Conservation (phyloP, 2,329 filamentous ascomycete genomes). For the Magnaporthales sp. region DNA sequence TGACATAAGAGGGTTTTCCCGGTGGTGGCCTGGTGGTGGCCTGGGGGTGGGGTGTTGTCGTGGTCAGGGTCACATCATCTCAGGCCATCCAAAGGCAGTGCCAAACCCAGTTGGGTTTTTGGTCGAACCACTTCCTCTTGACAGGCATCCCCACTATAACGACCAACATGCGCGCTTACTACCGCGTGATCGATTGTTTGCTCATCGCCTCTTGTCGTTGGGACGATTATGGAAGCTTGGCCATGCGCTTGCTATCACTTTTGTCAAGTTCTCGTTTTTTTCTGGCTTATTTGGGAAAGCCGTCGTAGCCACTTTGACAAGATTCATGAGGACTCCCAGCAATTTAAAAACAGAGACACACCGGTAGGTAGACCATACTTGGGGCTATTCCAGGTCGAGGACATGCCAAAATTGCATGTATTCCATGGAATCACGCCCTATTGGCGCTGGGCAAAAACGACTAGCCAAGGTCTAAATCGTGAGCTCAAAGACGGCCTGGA, state of each 20-base stretch:
- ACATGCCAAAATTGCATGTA: neutral
- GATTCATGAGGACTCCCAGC: neutral
- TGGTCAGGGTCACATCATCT: neutral
- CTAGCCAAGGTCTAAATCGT: neutral
- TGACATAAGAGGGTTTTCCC: neutral
- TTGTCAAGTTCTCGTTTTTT: neutral
- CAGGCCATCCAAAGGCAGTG: neutral
- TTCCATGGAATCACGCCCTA: neutral
- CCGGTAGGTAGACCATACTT: neutral
- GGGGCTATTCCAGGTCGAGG: neutral
- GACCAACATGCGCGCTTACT: neutral
- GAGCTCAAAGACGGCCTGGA: neutral
- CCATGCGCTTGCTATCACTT: neutral
- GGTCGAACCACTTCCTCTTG: conserved; percentile 4
- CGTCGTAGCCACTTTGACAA: neutral
- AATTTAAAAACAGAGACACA: neutral
- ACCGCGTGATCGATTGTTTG: neutral
- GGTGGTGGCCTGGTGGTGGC: conserved; percentile 2
- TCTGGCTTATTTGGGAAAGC: neutral
- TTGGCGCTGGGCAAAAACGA: neutral
- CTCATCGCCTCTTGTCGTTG: neutral
- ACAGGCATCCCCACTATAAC: neutral
- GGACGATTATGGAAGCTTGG: neutral
- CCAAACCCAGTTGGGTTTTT: neutral
- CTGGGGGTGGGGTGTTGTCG: conserved; percentile 4